phyloP scores from a whole-genome alignment of 2,329 filamentous ascomycete species.

The Monilinia fructicola region DNA sequence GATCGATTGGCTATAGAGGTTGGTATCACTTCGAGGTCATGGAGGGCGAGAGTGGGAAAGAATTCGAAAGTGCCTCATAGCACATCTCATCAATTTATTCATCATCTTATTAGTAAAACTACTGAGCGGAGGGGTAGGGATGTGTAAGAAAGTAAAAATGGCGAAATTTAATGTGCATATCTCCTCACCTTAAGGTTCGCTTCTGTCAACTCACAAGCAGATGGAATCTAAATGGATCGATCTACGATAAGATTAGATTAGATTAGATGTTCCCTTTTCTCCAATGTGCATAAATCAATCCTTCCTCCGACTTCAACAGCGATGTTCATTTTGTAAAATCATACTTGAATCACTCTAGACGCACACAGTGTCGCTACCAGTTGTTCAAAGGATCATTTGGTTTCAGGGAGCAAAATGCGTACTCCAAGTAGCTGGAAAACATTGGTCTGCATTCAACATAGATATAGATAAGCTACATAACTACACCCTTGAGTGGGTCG shows the following conservation, averaged over 20 bases:
- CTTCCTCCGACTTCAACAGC: not conserved
- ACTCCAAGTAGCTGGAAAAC: not conserved
- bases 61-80: not conserved
- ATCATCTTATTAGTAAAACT: not conserved
- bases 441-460: not conserved
- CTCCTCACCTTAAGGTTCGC: constrained; percentile 5
- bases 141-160: not conserved
- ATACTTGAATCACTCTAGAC: too few relatives aligned
- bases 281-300: not conserved
- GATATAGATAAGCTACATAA: not conserved
- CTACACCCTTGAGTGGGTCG: not conserved
- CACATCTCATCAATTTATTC: not conserved
- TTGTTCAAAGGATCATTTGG: not conserved
- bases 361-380: too few relatives aligned
- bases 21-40: not conserved
- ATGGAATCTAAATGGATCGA: too few relatives aligned
- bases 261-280: not conserved
- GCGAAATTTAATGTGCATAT: constrained; percentile 13
- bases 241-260: constrained; percentile 14
- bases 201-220: not conserved
- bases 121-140: not conserved
- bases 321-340: not conserved
- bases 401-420: not conserved
- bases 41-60: not conserved
- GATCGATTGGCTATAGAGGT: not conserved